phyloP scores from a whole-genome alignment of 192 early-diverging fungal genomes.

The Mortierella antarctica region DNA sequence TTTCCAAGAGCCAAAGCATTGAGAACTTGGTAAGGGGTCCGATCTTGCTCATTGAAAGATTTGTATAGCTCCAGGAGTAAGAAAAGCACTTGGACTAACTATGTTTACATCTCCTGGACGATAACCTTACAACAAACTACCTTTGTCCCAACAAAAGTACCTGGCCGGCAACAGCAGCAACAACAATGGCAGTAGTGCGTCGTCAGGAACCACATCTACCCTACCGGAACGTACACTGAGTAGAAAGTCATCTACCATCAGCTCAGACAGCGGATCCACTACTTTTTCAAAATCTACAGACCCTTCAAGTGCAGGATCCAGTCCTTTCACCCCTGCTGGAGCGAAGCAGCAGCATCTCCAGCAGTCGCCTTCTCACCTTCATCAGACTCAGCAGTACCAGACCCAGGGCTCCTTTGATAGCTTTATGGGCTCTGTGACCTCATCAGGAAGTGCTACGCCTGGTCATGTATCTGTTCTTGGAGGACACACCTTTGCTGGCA shows the following conservation, averaged over 20 bases:
- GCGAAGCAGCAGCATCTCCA: conserved; percentile 21
- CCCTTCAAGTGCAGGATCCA: conserved; percentile 28
- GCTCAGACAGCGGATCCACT: conserved; percentile 52
- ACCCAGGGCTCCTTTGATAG: conserved; percentile 24
- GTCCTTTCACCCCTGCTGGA: conserved; percentile 28
- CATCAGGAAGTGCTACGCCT: neutral
- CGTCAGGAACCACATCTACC: neutral
- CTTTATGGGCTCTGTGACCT: conserved; percentile 13
- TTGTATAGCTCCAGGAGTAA: no score
- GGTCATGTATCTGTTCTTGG: conserved; percentile 12
- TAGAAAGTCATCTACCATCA: conserved; percentile 47
- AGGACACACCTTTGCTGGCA: conserved; percentile 8
- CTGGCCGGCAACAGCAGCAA: no score
- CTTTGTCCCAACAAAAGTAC: no score
- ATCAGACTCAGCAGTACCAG: conserved; percentile 2
- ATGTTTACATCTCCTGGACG: no score
- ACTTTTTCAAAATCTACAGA: conserved; percentile 40
- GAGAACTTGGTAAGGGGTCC: conserved; percentile 21
- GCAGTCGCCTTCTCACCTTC: conserved; percentile 11
- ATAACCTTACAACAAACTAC: no score
- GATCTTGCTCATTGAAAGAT: neutral
- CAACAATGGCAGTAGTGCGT: neutral
- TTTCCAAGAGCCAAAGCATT: conserved; percentile 26
- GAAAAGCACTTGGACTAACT: no score
- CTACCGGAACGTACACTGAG: conserved; percentile 33